These are phyloP conservation scores for Lumnitzera racemosa DNA, from an alignment of 345 rosid genomes.

Conservation along the genomic window DNA sequence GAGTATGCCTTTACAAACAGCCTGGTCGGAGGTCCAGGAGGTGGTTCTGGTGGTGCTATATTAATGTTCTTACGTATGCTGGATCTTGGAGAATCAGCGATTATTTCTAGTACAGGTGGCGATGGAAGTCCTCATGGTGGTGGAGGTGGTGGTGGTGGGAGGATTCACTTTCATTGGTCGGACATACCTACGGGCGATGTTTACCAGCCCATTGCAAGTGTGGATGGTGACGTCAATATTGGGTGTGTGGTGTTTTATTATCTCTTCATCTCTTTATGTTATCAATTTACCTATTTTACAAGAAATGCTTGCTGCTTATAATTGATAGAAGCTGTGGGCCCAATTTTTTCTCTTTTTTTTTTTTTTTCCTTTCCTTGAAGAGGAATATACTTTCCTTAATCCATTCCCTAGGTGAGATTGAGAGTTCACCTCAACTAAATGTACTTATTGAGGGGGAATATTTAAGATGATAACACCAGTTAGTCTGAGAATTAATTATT, in stretches of 20 bases:
- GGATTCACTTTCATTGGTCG: slow-evolving; percentile 99
- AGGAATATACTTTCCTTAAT: background rate
- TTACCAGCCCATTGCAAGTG: slow-evolving; percentile 92
- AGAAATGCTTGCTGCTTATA: too few species aligned
- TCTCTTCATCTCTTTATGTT: background rate
- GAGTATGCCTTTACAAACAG: slow-evolving; percentile 13
- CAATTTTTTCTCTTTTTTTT: background rate
- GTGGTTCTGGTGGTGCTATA: slow-evolving; percentile 95
- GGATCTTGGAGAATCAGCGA: slow-evolving; percentile 51
- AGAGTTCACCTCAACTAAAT: too few species aligned
- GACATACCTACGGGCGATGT: slow-evolving; percentile 96
- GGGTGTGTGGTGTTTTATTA: slow-evolving; percentile 39
- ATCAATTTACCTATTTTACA: background rate
- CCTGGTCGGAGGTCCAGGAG: slow-evolving; percentile 61
- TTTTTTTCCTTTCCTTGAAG: background rate
- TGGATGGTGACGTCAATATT: slow-evolving; percentile 59
- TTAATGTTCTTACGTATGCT: slow-evolving; percentile 66
- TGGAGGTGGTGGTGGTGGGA: slow-evolving; percentile 99
- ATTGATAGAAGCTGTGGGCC: too few species aligned
- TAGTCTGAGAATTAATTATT: too few species aligned
- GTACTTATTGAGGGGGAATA: too few species aligned
- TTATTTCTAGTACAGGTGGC: slow-evolving; percentile 89
- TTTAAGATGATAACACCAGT: too few species aligned
- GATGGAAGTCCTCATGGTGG: slow-evolving; percentile 67
- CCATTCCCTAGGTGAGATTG: too few species aligned